A percentile compares a stretch with the other conserved stretches of the same genome.
Evolutionary conservation across 2,329 filamentous ascomycete species (phyloP).

Genomic region (Botrytis porri): DNA sequence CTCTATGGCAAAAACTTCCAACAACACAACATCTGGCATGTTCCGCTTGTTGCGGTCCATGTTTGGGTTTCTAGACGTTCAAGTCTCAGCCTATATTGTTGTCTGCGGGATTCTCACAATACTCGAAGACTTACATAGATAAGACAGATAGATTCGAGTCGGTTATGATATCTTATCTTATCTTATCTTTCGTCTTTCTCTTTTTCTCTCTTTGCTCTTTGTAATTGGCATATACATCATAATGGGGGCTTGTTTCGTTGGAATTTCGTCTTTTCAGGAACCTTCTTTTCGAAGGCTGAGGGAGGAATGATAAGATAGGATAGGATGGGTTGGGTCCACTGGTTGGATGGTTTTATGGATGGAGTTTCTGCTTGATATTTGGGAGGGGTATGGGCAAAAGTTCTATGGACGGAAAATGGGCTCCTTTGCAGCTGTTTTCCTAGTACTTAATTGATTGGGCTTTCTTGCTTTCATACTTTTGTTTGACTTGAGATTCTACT

Average conservation of each 20-base stretch:
- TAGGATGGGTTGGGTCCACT: not conserved
- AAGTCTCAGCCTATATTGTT: not conserved
- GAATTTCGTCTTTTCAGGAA: not conserved
- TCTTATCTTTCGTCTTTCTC: not conserved
- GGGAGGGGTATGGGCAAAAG: not conserved
- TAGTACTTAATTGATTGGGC: constrained; percentile 1
- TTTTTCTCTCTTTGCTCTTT: constrained; percentile 3
- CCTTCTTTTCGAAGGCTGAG: not conserved
- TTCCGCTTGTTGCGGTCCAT: not conserved
- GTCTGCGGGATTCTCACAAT: not conserved
- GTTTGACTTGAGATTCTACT: not conserved
- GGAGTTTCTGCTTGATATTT: not conserved
- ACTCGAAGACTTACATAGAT: not conserved
- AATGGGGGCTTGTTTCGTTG: not conserved
- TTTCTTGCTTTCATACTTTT: not conserved
- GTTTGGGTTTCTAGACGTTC: not conserved
- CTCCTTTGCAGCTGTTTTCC: constrained; percentile 3
- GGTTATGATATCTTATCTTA: not conserved
- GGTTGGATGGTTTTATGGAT: not conserved
- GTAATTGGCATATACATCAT: not conserved
- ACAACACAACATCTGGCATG: constrained; percentile 4
- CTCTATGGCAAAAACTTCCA: not conserved
- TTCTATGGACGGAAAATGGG: constrained; percentile 4
- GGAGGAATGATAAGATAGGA: not conserved
- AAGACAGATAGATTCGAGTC: constrained; percentile 1